Conservation (phyloP, 805 yeast species). For the Hanseniaspora taiwanica region DNA sequence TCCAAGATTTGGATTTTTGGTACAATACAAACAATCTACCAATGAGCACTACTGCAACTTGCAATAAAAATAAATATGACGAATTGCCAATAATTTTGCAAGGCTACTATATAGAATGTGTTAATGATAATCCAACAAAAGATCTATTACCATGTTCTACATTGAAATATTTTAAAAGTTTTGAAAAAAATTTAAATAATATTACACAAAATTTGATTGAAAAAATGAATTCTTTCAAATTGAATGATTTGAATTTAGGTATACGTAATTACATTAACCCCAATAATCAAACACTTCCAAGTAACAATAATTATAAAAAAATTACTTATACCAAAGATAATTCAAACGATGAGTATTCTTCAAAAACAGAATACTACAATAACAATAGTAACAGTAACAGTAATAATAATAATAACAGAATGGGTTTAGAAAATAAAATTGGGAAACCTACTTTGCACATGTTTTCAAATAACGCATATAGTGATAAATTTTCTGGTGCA, state of each 20-base stretch:
- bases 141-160: background rate
- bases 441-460: no score
- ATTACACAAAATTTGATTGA: background rate
- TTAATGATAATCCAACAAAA: background rate
- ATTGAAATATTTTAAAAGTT: no score
- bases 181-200: no score
- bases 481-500: no score
- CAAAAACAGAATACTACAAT: background rate
- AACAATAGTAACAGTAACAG: no score
- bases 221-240: background rate
- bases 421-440: no score
- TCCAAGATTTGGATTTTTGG: background rate
- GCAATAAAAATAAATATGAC: no score
- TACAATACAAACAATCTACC: background rate
- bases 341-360: background rate
- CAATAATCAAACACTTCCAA: no score
- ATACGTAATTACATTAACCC: background rate
- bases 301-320: no score
- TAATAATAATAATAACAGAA: no score
- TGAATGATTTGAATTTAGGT: background rate
- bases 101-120: slow-evolving; percentile 1
- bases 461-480: no score
- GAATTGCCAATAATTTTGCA: background rate
- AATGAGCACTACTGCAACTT: background rate
- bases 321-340: background rate